Evolutionary conservation across 2,329 filamentous ascomycete genomes (phyloP), one percentile per base, ranked within the genome.

Genomic region (Claviceps paspali): DNA sequence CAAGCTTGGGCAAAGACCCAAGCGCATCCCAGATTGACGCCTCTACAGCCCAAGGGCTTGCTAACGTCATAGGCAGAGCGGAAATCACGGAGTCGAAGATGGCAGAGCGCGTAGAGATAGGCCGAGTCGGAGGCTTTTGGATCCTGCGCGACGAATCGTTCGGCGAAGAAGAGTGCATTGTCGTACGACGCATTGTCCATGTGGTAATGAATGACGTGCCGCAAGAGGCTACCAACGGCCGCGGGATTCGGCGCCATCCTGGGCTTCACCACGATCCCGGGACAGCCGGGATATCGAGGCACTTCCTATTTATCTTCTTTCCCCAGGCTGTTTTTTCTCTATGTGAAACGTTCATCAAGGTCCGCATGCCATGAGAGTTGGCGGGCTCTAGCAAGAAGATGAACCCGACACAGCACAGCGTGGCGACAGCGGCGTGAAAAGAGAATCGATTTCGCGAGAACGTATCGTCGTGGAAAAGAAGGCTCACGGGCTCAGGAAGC

Each of bases 1-100:
- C 85, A 96, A 28, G 86, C 76, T 53, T 94, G 86, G 36, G 88
- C 88, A 63, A 87, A 94, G 32, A 95, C 71, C 61, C 88, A 96
- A 14, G 83, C 76, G 59, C 88, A 95, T 22, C 87, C 87, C 19
- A 94, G 54, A 59, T 96, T 83, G 23, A 70, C 65, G 17, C 82
- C 82, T 43, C 79, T 75, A 36, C 73, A 73, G 27, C 76, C 82
- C 37, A 76, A 67, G 33, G 73, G 68, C 52, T 84, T 83, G 55
- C 81, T 81, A 47, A 76, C 72, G 51, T 96, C 87, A 56, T 82
- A 88, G 9, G 91, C 87, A 10, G 86, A 83, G 52, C 84, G 84
- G 52, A 78, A 72, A 53, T 93, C 82, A 23, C 85, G 82, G 32
- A 85, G 72, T 35, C 83, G 81, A 36, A 91, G 71, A 58, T 95